Evolutionary conservation across 352 stramenopile genomes (phyloP).

Genomic region (Globisporangium takayamanum): DNA sequence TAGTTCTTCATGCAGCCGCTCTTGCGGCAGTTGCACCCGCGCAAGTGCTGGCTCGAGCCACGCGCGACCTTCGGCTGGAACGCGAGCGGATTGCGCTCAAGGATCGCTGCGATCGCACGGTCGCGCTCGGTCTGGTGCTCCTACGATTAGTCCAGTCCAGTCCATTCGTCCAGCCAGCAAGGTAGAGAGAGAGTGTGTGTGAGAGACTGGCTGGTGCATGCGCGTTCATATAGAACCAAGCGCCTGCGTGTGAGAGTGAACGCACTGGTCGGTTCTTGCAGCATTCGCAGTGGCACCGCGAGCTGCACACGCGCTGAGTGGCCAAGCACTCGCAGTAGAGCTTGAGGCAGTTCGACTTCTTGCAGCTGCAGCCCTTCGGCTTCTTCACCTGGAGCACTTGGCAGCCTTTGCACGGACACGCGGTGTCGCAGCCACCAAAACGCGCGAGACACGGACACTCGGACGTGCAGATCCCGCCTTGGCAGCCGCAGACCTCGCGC

Average conservation of each 20-base stretch:
- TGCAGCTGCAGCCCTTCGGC: slow-evolving; percentile 90
- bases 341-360: slow-evolving; percentile 97
- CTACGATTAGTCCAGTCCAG: not conserved
- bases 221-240: not conserved
- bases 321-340: slow-evolving; percentile 87
- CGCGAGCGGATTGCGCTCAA: slow-evolving; percentile 90
- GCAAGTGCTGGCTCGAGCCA: slow-evolving; percentile 80
- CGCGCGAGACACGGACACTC: slow-evolving; percentile 38
- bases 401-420: slow-evolving; percentile 41
- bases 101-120: slow-evolving; percentile 80
- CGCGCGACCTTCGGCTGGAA: slow-evolving; percentile 93
- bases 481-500: slow-evolving; percentile 27
- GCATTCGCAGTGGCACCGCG: slow-evolving; percentile 73
- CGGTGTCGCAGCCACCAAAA: slow-evolving; percentile 28
- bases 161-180: not conserved
- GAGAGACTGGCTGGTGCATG: not conserved
- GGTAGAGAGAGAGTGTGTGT: not conserved
- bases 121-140: slow-evolving; percentile 59
- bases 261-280: slow-evolving; percentile 62
- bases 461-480: slow-evolving; percentile 28
- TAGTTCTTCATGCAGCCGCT: slow-evolving; percentile 97
- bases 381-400: slow-evolving; percentile 29
- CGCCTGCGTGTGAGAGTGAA: not conserved
- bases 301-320: slow-evolving; percentile 57
- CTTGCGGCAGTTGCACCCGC: slow-evolving; percentile 95